Evolutionary conservation across 129 eudicot genomes (phyloP).

Genomic region (Calendula officinalis): DNA sequence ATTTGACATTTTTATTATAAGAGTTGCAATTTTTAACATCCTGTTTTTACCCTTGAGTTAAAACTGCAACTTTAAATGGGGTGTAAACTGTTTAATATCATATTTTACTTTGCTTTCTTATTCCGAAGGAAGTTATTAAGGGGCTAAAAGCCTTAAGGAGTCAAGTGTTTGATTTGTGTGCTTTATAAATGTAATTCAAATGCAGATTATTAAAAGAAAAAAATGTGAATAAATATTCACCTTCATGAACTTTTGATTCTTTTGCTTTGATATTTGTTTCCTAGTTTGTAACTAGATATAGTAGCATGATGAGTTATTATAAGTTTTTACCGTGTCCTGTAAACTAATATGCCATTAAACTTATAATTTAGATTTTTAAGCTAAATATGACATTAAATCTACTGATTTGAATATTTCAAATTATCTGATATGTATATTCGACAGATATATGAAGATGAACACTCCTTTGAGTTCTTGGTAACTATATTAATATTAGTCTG

Average conservation of each 20-base stretch:
- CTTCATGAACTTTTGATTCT: slow-evolving; percentile 2
- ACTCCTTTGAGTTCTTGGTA: too few relatives aligned
- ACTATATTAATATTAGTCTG: too few relatives aligned
- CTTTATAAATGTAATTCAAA: slow-evolving; percentile 20
- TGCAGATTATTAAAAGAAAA: slow-evolving; percentile 8
- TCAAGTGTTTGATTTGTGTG: slow-evolving; percentile 26
- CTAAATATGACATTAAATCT: too few relatives aligned
- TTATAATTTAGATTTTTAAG: too few relatives aligned
- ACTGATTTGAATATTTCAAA: too few relatives aligned
- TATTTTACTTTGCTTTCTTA: slow-evolving; percentile 1
- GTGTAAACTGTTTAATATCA: slow-evolving; percentile 16
- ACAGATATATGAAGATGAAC: too few relatives aligned
- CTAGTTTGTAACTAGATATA: neutral
- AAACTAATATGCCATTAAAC: too few relatives aligned
- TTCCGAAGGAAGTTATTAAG: slow-evolving; percentile 13
- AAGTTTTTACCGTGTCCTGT: too few relatives aligned
- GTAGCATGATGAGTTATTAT: too few relatives aligned
- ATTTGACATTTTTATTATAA: slow-evolving; percentile 15
- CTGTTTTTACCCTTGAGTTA: slow-evolving; percentile 29
- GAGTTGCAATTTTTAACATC: slow-evolving; percentile 19
- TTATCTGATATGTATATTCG: too few relatives aligned
- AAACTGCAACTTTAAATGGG: slow-evolving; percentile 30
- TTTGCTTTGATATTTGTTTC: neutral
- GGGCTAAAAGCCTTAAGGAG: slow-evolving; percentile 11
- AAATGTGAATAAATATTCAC: slow-evolving; percentile 16